A percentile compares a stretch with the other conserved stretches of the same genome.
These are phyloP conservation scores for Amanita rimosa DNA, from an alignment of 768 basidiomycete species.

Conservation along the genomic window DNA sequence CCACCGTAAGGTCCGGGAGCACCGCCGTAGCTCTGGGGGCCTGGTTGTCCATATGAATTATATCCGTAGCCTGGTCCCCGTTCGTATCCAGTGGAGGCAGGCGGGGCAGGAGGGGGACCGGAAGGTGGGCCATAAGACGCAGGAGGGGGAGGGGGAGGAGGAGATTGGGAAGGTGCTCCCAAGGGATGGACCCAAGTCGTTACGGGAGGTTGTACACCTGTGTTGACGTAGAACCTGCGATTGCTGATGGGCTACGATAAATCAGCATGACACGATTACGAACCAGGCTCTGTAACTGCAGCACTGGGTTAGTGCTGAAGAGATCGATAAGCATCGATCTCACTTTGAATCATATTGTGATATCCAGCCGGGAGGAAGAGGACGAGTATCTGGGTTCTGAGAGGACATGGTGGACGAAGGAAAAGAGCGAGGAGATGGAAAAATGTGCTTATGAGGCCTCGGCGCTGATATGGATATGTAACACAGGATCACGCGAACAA, in stretches of 20 bases:
- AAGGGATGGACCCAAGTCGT: conserved; percentile 64
- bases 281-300: conserved; percentile 51
- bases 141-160: conserved; percentile 20
- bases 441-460: conserved; percentile 7
- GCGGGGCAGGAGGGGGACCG: conserved; percentile 1
- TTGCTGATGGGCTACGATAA: background rate
- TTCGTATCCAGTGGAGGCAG: no score
- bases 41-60: no score
- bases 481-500: conserved; percentile 19
- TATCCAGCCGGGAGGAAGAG: conserved; percentile 59
- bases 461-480: no score
- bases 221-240: conserved; percentile 71
- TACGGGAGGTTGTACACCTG: conserved; percentile 44
- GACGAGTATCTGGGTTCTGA: conserved; percentile 46
- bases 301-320: conserved; percentile 10
- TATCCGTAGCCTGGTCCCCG: no score
- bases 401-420: conserved; percentile 26
- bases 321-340: conserved; percentile 19
- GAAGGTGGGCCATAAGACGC: background rate
- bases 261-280: background rate
- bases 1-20: background rate
- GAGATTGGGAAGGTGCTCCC: conserved; percentile 24
- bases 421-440: conserved; percentile 7
- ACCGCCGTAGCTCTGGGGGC: background rate
- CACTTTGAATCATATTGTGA: conserved; percentile 59